These are phyloP conservation scores for Amanita pseudoporphyria DNA, from an alignment of 768 basidiomycete species.

Conservation along the genomic window DNA sequence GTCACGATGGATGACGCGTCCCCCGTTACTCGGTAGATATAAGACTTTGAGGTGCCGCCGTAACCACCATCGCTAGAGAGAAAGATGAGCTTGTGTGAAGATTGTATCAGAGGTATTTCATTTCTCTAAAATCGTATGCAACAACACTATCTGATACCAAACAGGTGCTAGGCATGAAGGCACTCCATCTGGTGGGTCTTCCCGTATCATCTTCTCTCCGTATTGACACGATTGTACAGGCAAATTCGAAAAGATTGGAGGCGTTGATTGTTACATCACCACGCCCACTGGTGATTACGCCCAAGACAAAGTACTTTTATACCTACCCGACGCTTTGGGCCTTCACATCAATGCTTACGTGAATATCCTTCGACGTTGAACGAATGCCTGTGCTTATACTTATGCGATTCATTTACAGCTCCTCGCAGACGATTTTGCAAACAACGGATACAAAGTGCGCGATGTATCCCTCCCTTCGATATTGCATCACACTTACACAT, in stretches of 20 bases:
- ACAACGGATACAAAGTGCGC: constrained; percentile 29
- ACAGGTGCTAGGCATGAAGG: constrained; percentile 5
- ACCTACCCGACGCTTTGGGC: constrained; percentile 45
- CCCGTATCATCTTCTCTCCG: background rate
- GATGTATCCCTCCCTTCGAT: background rate
- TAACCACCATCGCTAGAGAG: background rate
- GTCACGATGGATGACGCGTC: background rate
- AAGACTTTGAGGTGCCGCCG: background rate
- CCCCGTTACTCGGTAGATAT: too few species aligned
- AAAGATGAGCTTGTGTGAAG: constrained; percentile 5
- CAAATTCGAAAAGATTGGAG: constrained; percentile 34
- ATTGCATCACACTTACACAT: background rate
- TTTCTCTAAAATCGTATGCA: too few species aligned
- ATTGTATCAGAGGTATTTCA: constrained; percentile 2
- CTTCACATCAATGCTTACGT: constrained; percentile 34
- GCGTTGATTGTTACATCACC: constrained; percentile 41
- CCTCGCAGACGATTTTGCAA: constrained; percentile 32
- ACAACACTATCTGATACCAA: background rate
- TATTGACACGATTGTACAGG: constrained; percentile 22
- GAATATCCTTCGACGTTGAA: constrained; percentile 19
- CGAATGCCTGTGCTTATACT: background rate
- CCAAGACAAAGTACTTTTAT: constrained; percentile 48
- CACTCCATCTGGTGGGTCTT: background rate
- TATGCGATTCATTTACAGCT: constrained; percentile 18
- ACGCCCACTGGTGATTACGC: constrained; percentile 40